Evolutionary conservation across 768 basidiomycete genomes (phyloP), one percentile per base, ranked within the genome.

Genomic region (Suillus alpinus): DNA sequence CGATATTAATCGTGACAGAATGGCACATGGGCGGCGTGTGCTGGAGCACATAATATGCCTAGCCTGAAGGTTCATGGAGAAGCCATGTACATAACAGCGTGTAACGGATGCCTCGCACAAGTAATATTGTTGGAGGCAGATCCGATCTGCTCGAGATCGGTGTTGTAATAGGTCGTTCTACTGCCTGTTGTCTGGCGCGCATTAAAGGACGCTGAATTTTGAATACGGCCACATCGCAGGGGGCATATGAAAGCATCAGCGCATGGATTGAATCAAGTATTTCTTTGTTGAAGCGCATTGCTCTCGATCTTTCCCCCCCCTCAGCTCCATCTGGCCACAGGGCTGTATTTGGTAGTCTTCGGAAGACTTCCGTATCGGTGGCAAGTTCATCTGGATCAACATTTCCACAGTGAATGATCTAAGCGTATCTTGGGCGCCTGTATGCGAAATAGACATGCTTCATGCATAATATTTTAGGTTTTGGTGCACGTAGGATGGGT

Each of bases 341-440:
- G 26, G 49, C 49, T 50, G 29, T 5, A 50, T 50, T 50, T 50
- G 29, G 49, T 50, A 31, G 49, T 32, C 36, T 34, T 26, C 37
- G 53, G 53, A 55, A 39, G 53, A 26, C 53, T 29, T 39, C 53
- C 53, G 26, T 39, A 55, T 55, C 53, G 53, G 53, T 55, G 39
- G 26, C 37, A 39, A 29, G 26, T 55, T 39, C 53, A 55, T 55
- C 36, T 55, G 23, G 53, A 55, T 55, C 53, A 55, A 18, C 32
- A 52, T 52, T 52, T 52, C 50, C 50, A 52, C 52, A 37, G 52
- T 53, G 52, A 37, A 37, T 37, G 52, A 53, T 53, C 34, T 53
- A 53, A 52, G 37, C 37, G 23, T 55, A 55, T 55, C 53, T 55
- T 55, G 18, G 53, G 53, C 53, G 53, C 26, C 37, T 55, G 10